phyloP scores from a whole-genome alignment of 257 asterid species.

The Nicotiana otophora region DNA sequence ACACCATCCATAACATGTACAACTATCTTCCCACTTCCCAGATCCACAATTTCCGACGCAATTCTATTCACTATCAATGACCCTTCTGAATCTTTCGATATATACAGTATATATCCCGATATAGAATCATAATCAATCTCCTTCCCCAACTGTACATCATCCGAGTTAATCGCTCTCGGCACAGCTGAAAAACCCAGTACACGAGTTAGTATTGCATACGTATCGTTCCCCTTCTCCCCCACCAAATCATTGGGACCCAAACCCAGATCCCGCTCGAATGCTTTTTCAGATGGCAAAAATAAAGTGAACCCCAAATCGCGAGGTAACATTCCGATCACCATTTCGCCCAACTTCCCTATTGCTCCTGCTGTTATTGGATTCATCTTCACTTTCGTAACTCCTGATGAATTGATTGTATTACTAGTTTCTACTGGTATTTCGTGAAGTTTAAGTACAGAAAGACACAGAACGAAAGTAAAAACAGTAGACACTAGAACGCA shows the following conservation, averaged over 20 bases:
- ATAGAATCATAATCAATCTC: conserved; percentile 52
- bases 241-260: conserved; percentile 34
- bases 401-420: not conserved
- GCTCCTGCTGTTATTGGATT: not conserved
- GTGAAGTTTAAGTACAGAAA: conserved; percentile 38
- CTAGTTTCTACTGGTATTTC: conserved; percentile 17
- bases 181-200: conserved; percentile 69
- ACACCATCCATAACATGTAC: conserved; percentile 32
- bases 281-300: conserved; percentile 62
- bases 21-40: conserved; percentile 18
- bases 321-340: conserved; percentile 58
- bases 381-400: not conserved
- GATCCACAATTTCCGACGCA: conserved; percentile 34
- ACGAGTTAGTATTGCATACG: conserved; percentile 60
- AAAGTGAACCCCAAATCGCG: conserved; percentile 69
- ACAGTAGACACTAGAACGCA: conserved; percentile 32
- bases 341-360: conserved; percentile 53
- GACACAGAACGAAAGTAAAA: conserved; percentile 35
- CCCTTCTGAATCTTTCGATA: conserved; percentile 42
- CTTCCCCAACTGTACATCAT: conserved; percentile 33
- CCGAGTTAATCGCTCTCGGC: conserved; percentile 42
- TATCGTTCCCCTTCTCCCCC: conserved; percentile 26
- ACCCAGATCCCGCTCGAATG: conserved; percentile 49
- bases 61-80: conserved; percentile 50
- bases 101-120: conserved; percentile 45